Evolutionary conservation across 305 asterid genomes (phyloP), one percentile per base, ranked within the genome.

Genomic region (Coffea humblotiana): DNA sequence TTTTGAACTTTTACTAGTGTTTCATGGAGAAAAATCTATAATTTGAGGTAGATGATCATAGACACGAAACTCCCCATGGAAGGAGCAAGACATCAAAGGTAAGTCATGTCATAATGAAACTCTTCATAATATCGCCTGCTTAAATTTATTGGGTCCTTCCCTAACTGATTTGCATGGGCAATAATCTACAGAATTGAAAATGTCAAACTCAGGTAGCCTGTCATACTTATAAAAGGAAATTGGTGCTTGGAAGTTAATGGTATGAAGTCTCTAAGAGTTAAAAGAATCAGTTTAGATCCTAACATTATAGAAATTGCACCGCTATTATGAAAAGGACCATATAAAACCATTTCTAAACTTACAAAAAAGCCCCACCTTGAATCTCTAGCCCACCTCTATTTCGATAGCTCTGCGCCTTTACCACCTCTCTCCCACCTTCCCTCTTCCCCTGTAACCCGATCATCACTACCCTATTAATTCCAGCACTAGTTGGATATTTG

Each of bases 31-130:
- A 32, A 32, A 32, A 82, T 87, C 89, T 82, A 94, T 88, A 76
- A 94, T 96, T 83, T 96, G 93, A 19, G 94, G 87, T 81, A 96
- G 88, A 88, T 96, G 98, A 83, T 96, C 98, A 60, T 98, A 96
- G 64, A 96, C 99, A 78, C 97, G 96, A 82, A 98, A 98, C 80
- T 96, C 99, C 32, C 86, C 90, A 21, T 32, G 32, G 94, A 92
- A 85, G 99, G 98, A 85, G 97, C 89, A 80, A 94, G 88, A 83
- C 99, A 96, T 86, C 88, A 85, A 64, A 96, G 91, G 82, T 78
- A 86, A 76, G 87, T 68, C 99, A 96, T 94, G 84, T 96, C 99
- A 71, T 51, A 90, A 90, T 85, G 94, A 86, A 96, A 96, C 87
- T 96, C 99, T 88, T 92, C 93, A 77, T 98, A 96, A 54, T 75